A percentile compares a stretch with the other conserved stretches of the same genome.
phyloP scores from a whole-genome alignment of 805 yeast genomes.

The Monosporozyma yasuniensis region DNA sequence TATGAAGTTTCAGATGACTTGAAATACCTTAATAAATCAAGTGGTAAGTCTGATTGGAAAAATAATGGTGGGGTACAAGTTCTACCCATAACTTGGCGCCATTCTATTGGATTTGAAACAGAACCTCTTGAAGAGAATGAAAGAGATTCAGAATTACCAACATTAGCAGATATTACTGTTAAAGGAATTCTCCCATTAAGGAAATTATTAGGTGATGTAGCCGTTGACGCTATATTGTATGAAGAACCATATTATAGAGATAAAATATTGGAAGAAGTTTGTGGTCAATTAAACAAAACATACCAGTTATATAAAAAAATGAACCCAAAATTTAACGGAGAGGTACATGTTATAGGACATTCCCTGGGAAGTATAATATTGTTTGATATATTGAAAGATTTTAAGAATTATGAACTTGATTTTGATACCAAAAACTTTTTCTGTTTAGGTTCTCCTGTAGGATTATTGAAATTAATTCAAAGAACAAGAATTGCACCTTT shows the following conservation, averaged over 20 bases:
- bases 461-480: conserved; percentile 70
- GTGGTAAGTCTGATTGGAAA: conserved; percentile 35
- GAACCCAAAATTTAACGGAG: conserved; percentile 71
- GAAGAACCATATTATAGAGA: conserved; percentile 61
- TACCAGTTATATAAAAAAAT: conserved; percentile 48
- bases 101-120: conserved; percentile 53
- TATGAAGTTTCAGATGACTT: conserved; percentile 36
- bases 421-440: conserved; percentile 71
- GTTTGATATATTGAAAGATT: conserved; percentile 60
- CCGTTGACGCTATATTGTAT: conserved; percentile 72
- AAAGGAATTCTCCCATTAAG: conserved; percentile 72
- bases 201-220: conserved; percentile 75
- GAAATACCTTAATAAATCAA: conserved; percentile 35
- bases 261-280: conserved; percentile 55
- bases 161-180: conserved; percentile 62
- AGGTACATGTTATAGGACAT: conserved; percentile 79
- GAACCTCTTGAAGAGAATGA: conserved; percentile 36
- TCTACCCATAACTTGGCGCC: conserved; percentile 88
- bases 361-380: conserved; percentile 84
- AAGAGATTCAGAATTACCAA: conserved; percentile 41
- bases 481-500: conserved; percentile 47
- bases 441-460: conserved; percentile 85
- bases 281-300: conserved; percentile 52
- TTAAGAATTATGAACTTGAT: conserved; percentile 39
- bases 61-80: conserved; percentile 64